Evolutionary conservation across 768 basidiomycete genomes (phyloP), one percentile per base, ranked within the genome.

Genomic region (Leccinum olivaceopallidum): DNA sequence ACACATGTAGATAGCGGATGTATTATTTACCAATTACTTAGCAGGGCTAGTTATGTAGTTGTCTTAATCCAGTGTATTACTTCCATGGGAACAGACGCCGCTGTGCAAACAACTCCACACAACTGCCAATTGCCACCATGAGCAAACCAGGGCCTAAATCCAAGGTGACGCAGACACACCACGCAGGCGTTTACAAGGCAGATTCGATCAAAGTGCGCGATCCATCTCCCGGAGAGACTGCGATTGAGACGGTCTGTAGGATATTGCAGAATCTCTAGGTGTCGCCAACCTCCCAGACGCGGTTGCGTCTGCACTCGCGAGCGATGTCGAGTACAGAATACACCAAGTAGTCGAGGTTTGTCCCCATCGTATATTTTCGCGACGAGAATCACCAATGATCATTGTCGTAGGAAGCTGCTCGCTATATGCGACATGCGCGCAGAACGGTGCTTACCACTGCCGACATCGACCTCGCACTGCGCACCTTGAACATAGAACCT

Each of bases 301-400:
- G 3, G 90, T 97, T 26, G 90, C 94, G 5, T 87, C 87, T 5
- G 82, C 91, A 0, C 81, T 99, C 26, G 94, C 97, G 1, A 94
- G 92, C 67, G 97, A 99, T 78, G 94, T 98, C 47, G 97, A 98
- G 71, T 98, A 98, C 76, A 82, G 97, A 60, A 84, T 98, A 71
- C 94, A 96, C 74, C 93, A 98, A 71, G 89, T 98, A 47, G 83
- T 96, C 66, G 93, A 97, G 84, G 94, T 93, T 63, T 48, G 79
- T 68, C 20, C 39, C 56, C 7, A 30, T n/a, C 28, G 5, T 26
- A 14, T 1, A 16, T n/a, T 6, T 37, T 49, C 4, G 5, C 20
- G 57, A 30, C 16, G 18, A 34, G 16, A 8, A 9, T 22, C 16
- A 9, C 20, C 52, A 53, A 66, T 13, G 36, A 2, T 28, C 30